phyloP scores from a whole-genome alignment of 2,329 filamentous ascomycete genomes.

The Trematosphaeria pertusa region DNA sequence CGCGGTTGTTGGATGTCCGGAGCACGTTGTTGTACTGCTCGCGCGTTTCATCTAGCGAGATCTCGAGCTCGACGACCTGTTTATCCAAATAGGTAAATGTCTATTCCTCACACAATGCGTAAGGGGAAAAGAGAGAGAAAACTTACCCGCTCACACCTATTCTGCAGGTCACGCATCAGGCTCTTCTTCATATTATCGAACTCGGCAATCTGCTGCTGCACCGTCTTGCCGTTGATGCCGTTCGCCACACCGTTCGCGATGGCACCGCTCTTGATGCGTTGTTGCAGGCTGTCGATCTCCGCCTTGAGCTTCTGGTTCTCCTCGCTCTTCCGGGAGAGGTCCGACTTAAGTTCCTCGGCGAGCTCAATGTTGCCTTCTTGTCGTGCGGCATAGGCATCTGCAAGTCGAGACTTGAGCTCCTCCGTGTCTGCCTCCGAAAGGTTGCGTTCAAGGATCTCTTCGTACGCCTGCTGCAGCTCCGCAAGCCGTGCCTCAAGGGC shows the following conservation, averaged over 20 bases:
- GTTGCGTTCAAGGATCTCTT: slow-evolving; percentile 80
- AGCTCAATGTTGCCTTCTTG: slow-evolving; percentile 76
- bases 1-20: slow-evolving; percentile 94
- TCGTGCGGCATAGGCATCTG: slow-evolving; percentile 77
- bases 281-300: slow-evolving; percentile 80
- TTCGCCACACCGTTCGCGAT: slow-evolving; percentile 65
- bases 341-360: slow-evolving; percentile 76
- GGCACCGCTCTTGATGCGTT: slow-evolving; percentile 70
- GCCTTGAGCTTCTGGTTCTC: slow-evolving; percentile 84
- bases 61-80: slow-evolving; percentile 89
- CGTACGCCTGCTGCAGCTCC: slow-evolving; percentile 80
- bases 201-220: slow-evolving; percentile 97
- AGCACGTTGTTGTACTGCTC: slow-evolving; percentile 99
- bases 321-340: slow-evolving; percentile 77
- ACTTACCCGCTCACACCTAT: slow-evolving; percentile 86
- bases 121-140: slow-evolving; percentile 11
- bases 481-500: slow-evolving; percentile 80
- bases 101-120: slow-evolving; percentile 10
- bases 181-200: slow-evolving; percentile 99
- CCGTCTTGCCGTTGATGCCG: slow-evolving; percentile 80
- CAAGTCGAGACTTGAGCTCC: slow-evolving; percentile 81
- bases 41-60: slow-evolving; percentile 93
- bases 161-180: slow-evolving; percentile 97
- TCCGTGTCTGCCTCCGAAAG: slow-evolving; percentile 79
- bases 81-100: slow-evolving; percentile 29